Base-by-base conservation (phyloP, 768 basidiomycete species). In the Rhodotorula paludigena region DNA sequence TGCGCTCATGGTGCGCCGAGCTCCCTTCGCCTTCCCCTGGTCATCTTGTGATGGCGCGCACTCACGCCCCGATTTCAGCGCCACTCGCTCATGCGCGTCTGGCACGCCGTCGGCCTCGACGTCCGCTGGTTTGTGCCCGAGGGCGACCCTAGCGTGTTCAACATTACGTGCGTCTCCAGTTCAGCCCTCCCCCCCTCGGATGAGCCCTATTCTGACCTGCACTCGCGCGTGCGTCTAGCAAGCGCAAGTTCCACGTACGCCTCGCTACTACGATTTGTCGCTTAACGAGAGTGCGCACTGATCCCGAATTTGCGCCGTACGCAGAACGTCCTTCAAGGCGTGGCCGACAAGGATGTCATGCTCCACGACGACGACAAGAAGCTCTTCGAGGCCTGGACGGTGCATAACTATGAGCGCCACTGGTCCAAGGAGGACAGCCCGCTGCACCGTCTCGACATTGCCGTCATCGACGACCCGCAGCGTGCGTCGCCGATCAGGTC, bases 11-110 rank as follows among this genome's bases (percentile, higher is more conserved):
- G 59, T 60, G 45, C 25, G 57, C n/a, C n/a, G n/a, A 42, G 14
- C 45, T 21, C 41, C 20, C 25, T n/a, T 47, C 14, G 6, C 23
- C 16, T 12, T 5, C 30, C 16, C 49, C 18, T 32, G 4, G 10
- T 25, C 8, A 3, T 14, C n/a, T 21, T 18, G 5, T 33, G 51
- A 38, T n/a, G 36, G 36, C 5, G 7, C n/a, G n/a, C n/a, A n/a
- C n/a, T n/a, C n/a, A n/a, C n/a, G n/a, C n/a, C n/a, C n/a, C n/a
- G n/a, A 9, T 5, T 36, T 11, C 59, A 60, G 91, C 86, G 92
- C 73, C 92, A 96, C 79, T 90, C 92, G 36, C 80, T 97, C 74
- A 88, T 96, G 78, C 84, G 93, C 64, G 87, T 97, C 80, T 82
- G 90, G 80, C 81, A 84, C 57, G 83, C 84, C 57, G 80, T 91